These are phyloP conservation scores for Melaleuca alternifolia DNA, from an alignment of 345 rosid genomes.

Conservation along the genomic window DNA sequence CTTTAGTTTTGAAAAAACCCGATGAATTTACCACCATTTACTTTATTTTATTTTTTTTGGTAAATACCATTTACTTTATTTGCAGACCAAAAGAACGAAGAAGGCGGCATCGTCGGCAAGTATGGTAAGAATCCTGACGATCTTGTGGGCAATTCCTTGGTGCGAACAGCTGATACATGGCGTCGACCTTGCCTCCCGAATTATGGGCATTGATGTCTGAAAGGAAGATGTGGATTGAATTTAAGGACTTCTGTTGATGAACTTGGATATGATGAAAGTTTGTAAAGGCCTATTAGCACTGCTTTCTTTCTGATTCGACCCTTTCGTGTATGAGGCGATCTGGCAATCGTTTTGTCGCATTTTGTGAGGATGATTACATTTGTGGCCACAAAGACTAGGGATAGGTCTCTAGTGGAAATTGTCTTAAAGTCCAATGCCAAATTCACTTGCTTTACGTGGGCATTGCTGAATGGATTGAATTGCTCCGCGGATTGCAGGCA, in stretches of 20 bases:
- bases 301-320: background rate
- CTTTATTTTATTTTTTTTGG: too few species aligned
- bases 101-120: conserved; percentile 27
- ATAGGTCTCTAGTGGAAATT: background rate
- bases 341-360: background rate
- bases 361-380: background rate
- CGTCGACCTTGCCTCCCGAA: background rate
- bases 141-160: background rate
- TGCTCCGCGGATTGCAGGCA: conserved; percentile 21
- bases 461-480: background rate
- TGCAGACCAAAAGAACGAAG: conserved; percentile 31
- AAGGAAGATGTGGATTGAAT: background rate
- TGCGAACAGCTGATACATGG: background rate
- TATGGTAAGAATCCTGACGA: conserved; percentile 7
- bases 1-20: background rate
- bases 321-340: background rate
- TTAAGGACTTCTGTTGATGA: background rate
- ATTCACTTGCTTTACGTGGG: background rate
- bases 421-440: background rate
- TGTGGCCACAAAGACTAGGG: background rate
- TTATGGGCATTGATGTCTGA: background rate
- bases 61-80: background rate
- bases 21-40: background rate
- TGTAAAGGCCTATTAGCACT: background rate
- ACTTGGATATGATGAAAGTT: background rate